Base-by-base conservation (phyloP, 140 eudicot species). In the Ambrosia hybrid region DNA sequence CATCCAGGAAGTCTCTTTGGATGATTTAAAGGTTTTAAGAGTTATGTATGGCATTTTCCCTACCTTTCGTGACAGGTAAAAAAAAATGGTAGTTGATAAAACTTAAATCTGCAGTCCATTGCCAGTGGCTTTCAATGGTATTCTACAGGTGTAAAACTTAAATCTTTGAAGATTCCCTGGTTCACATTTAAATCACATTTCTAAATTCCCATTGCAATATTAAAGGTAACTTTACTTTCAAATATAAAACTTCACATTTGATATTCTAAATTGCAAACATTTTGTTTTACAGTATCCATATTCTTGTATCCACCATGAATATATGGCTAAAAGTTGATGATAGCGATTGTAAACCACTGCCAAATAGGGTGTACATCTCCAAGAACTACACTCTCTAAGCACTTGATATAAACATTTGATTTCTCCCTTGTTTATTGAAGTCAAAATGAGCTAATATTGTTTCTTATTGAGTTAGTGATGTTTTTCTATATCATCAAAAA, bases 31-130 rank as follows among this genome's bases (percentile, higher is more conserved):
- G 87, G 83, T 94, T 78, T 65, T 90, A 76, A 84, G 99, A 76
- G 97, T 94, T 46, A 83, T 90, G 83, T 94, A 80, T 65, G 99
- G 99, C 63, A 86, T 94, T 68, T 94, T 94, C 76, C 99, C 99
- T 58, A 94, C 99, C 3, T 90, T 88, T 57, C 89, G 97, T 73
- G 99, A 90, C 91, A 94, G 99, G n/a, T n/a, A n/a, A n/a, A n/a
- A n/a, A n/a, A n/a, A n/a, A n/a, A n/a, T n/a, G n/a, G n/a, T n/a
- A n/a, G n/a, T n/a, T n/a, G n/a, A n/a, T n/a, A n/a, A n/a, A n/a
- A n/a, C n/a, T n/a, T n/a, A n/a, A n/a, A n/a, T n/a, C n/a, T n/a
- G n/a, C n/a, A n/a, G 99, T 78, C 99, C 99, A n/a, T 71, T 94
- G 83, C 96, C 97, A 70, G 94, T 96, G 61, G 92, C 97, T 74